These are phyloP conservation scores for Phenoliferia sp. DNA, from an alignment of 1,284 basidiomycete genomes.

Conservation along the genomic window DNA sequence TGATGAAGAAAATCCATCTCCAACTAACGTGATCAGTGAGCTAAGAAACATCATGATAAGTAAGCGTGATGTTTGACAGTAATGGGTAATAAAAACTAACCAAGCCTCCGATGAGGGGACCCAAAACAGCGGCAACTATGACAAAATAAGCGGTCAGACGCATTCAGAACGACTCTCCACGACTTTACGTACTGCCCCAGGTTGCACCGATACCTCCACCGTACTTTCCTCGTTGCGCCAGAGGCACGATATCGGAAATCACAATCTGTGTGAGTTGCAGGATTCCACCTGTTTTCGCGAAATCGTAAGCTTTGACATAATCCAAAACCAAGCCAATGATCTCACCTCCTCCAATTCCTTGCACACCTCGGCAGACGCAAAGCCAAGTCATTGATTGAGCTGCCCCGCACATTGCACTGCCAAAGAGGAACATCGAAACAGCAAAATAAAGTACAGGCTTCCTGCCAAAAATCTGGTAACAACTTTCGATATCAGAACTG, in stretches of 20 bases:
- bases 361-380: slow-evolving; percentile 67
- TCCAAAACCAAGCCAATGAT: neutral
- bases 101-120: slow-evolving; percentile 52
- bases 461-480: slow-evolving; percentile 54
- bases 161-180: neutral
- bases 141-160: neutral
- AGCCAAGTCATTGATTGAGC: slow-evolving; percentile 72
- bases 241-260: slow-evolving; percentile 66
- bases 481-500: slow-evolving; percentile 63
- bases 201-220: slow-evolving; percentile 67
- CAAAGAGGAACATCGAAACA: slow-evolving; percentile 68
- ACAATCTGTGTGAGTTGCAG: slow-evolving; percentile 57
- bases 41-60: too few relatives aligned
- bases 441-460: slow-evolving; percentile 68
- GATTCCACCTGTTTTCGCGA: slow-evolving; percentile 51
- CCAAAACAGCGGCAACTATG: slow-evolving; percentile 60
- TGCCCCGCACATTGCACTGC: slow-evolving; percentile 73
- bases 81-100: too few relatives aligned
- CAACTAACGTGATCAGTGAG: neutral
- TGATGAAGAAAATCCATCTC: neutral
- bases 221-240: slow-evolving; percentile 63
- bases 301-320: neutral
- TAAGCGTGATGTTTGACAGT: too few relatives aligned
- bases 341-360: slow-evolving; percentile 64
- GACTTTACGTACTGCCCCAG: slow-evolving; percentile 53